Base-by-base conservation (phyloP, 495 filamentous ascomycete genomes). In the Umbilicaria muhlenbergii region DNA sequence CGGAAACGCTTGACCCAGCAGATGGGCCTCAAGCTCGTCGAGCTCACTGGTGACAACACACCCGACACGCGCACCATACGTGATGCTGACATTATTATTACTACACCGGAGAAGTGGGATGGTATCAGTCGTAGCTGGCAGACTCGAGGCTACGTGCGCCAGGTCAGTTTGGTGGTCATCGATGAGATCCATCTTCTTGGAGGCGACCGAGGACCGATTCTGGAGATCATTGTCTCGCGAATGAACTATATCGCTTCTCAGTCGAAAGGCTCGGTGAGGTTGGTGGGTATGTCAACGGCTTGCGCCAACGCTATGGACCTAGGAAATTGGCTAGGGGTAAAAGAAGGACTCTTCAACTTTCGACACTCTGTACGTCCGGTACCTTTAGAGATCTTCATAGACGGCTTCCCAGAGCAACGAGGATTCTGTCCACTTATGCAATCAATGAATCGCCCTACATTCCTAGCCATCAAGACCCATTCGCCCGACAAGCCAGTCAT, bases 221-320 rank as follows among this genome's bases (percentile, higher is more conserved):
- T 99, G 13, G 91, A 99, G 65, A 99, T 99, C 51, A 99, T 99
- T 55, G 91, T 99, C 8, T 94, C 87, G 13, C 77, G 91, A 51
- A 99, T 96, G 91, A 96, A 96, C 53, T 99, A 96, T 58, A 99
- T 99, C 56, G 92, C 91, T 3, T 81, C 86, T 3, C 88, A 94
- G 51, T 70, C 68, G 11, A 87, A 93, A 58, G 81, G 80, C 32
- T 77, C 84, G 12, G 88, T 96, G 8, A 73, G 91, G 11, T 67
- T 99, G 12, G 77, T 99, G 56, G 91, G 91, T 16, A 96, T 99
- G 91, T 96, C 92, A 14, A 96, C 91, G 15, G 91, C 91, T 19
- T 95, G 88, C 58, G 91, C 91, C 2, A 99, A 99, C 60, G 92
- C 91, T 5, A 82, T 69, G 28, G 92, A 99, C 57, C 66, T 99